These are phyloP conservation scores for Lodderomyces elongisporus DNA, from an alignment of 1,139 yeast genomes.

Conservation along the genomic window DNA sequence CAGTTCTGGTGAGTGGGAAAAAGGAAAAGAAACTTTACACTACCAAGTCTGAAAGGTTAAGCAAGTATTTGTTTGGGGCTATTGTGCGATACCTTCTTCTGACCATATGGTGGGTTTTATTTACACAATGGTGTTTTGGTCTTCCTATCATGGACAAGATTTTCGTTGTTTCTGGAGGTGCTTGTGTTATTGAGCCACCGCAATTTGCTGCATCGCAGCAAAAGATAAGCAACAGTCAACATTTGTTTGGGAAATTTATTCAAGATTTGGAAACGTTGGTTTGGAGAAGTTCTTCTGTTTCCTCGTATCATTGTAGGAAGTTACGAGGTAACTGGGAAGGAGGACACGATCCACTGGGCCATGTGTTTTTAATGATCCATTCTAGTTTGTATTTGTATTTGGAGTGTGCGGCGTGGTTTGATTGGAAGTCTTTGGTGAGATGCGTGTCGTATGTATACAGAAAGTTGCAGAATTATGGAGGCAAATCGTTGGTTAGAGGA, in stretches of 20 bases:
- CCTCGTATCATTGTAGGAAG: constrained; percentile 54
- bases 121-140: constrained; percentile 87
- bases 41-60: neutral
- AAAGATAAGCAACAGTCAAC: neutral
- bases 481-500: constrained; percentile 85
- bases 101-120: constrained; percentile 78
- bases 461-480: constrained; percentile 87
- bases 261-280: constrained; percentile 8
- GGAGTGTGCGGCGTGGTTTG: constrained; percentile 51
- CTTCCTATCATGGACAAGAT: constrained; percentile 85
- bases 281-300: constrained; percentile 20
- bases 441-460: constrained; percentile 44
- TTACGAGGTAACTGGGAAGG: constrained; percentile 77
- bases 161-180: constrained; percentile 79
- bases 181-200: constrained; percentile 34
- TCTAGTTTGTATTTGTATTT: constrained; percentile 65
- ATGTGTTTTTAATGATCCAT: constrained; percentile 73
- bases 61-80: constrained; percentile 17
- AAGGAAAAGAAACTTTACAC: neutral
- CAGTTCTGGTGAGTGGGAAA: too few species aligned
- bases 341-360: constrained; percentile 97
- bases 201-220: neutral
- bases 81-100: constrained; percentile 40
- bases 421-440: constrained; percentile 27
- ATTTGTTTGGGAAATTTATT: too few species aligned